Conservation (phyloP, 495 filamentous ascomycete species). For the Annulohypoxylon bovei region DNA sequence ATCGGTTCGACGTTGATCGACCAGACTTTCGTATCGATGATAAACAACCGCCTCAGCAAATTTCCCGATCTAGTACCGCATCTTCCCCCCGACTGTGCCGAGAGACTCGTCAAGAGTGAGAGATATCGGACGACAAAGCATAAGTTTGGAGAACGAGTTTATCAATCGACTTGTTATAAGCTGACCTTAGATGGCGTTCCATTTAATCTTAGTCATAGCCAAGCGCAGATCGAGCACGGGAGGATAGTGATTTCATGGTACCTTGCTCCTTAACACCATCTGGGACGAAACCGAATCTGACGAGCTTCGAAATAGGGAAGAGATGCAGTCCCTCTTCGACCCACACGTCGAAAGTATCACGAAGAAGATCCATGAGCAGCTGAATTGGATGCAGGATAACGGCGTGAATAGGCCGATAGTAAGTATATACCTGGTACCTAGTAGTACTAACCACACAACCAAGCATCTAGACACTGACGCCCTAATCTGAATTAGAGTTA, state of each 20-base stretch:
- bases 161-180: constrained; percentile 47
- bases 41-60: constrained; percentile 40
- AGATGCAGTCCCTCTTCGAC: constrained; percentile 65
- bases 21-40: constrained; percentile 45
- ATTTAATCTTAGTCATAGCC: constrained; percentile 51
- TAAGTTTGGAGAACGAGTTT: constrained; percentile 52
- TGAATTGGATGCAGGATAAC: constrained; percentile 59
- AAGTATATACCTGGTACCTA: constrained; percentile 9
- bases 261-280: not conserved
- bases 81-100: constrained; percentile 44
- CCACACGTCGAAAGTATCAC: constrained; percentile 64
- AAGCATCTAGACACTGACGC: not conserved
- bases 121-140: constrained; percentile 51
- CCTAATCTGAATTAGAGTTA: constrained; percentile 50
- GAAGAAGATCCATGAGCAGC: constrained; percentile 62
- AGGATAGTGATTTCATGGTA: constrained; percentile 47
- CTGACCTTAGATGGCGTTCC: constrained; percentile 47
- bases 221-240: constrained; percentile 52
- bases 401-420: constrained; percentile 61
- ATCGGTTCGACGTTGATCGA: constrained; percentile 54
- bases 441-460: not conserved
- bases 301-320: constrained; percentile 47
- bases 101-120: constrained; percentile 45
- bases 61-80: constrained; percentile 38
- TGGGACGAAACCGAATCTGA: constrained; percentile 11